These are phyloP conservation scores for Tricholoma furcatifolium DNA, from an alignment of 768 basidiomycete genomes.

Conservation along the genomic window DNA sequence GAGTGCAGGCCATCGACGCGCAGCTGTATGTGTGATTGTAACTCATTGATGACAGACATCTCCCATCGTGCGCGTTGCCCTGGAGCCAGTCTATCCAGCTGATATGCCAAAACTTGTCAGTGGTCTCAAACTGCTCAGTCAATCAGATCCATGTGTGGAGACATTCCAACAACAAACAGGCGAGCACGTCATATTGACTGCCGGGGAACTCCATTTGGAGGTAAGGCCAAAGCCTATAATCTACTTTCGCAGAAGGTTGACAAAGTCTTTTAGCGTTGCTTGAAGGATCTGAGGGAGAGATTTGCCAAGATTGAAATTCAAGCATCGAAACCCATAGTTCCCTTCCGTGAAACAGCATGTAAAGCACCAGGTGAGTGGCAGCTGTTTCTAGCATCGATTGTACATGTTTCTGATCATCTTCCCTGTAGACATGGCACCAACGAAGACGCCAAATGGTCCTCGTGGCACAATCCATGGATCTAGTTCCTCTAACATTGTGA, in stretches of 20 bases:
- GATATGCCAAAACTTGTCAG: conserved; percentile 89
- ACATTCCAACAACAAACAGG: conserved; percentile 97
- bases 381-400: background rate
- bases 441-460: conserved; percentile 65
- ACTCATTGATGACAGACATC: conserved; percentile 48
- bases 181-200: conserved; percentile 94
- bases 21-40: background rate
- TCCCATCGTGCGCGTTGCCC: conserved; percentile 92
- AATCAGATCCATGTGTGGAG: conserved; percentile 96
- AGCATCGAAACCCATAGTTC: conserved; percentile 93
- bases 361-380: conserved; percentile 61
- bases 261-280: conserved; percentile 66
- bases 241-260: background rate
- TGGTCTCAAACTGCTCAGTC: conserved; percentile 86
- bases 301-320: conserved; percentile 94
- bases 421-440: conserved; percentile 80
- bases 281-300: conserved; percentile 94
- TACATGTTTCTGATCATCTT: background rate
- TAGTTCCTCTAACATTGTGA: conserved; percentile 68
- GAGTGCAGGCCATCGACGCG: conserved; percentile 16
- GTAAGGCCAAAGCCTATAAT: conserved; percentile 36
- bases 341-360: conserved; percentile 94
- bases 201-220: conserved; percentile 95
- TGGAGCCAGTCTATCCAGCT: conserved; percentile 79
- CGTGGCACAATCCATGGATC: conserved; percentile 78